Evolutionary conservation across 495 filamentous ascomycete species (phyloP).

Genomic region (Usnea hakonensis): DNA sequence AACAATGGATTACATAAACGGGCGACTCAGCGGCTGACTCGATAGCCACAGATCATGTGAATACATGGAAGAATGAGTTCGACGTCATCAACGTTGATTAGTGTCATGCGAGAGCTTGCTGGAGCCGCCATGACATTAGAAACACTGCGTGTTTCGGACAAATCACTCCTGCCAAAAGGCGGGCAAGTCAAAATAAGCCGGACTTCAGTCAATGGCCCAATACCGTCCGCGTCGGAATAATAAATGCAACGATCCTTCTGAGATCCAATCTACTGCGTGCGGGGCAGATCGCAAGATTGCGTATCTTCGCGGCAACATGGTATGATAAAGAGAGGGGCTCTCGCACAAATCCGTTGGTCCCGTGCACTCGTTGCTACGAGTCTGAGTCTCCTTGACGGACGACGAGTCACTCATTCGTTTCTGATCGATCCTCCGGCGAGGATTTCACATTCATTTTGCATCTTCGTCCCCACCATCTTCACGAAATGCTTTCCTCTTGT

Average conservation of each 20-base stretch:
- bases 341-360: neutral
- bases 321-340: neutral
- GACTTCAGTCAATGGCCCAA: neutral
- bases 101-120: neutral
- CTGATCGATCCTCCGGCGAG: neutral
- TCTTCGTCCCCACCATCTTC: neutral
- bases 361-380: neutral
- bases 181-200: neutral
- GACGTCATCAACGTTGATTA: neutral
- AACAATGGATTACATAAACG: neutral
- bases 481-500: neutral
- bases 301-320: neutral
- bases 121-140: neutral
- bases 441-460: neutral
- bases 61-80: no score
- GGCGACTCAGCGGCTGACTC: neutral
- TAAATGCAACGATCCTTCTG: neutral
- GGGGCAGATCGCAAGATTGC: slow-evolving; percentile 1
- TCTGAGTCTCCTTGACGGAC: neutral
- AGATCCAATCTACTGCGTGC: neutral
- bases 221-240: neutral
- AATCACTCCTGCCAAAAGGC: neutral
- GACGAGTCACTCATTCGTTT: neutral
- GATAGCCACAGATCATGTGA: neutral
- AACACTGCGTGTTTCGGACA: neutral